Percentiles rank a stretch among this genome's conserved stretches.
phyloP scores from a whole-genome alignment of 2,329 filamentous ascomycete species.

The Ophiostoma sp. region DNA sequence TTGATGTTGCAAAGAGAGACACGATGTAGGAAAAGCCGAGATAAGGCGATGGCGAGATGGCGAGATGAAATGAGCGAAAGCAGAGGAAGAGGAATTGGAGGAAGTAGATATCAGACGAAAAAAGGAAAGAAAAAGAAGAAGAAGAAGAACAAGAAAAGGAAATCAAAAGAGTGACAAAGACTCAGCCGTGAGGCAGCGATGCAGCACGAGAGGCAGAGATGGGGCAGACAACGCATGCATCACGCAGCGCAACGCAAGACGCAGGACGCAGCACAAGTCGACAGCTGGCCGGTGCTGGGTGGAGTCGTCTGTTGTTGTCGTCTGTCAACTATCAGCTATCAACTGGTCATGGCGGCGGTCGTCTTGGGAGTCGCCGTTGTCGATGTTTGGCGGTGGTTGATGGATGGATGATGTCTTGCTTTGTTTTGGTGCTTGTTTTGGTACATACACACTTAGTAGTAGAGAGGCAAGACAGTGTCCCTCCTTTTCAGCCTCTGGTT shows the following conservation, averaged over 20 bases:
- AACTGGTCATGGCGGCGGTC: neutral
- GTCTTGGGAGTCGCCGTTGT: neutral
- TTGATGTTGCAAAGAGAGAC: neutral
- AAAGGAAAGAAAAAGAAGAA: neutral
- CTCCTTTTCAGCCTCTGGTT: neutral
- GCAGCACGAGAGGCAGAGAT: slow-evolving; percentile 6
- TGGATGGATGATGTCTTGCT: neutral
- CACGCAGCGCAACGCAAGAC: slow-evolving; percentile 18
- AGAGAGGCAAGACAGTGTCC: neutral
- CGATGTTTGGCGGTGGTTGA: neutral
- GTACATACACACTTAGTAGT: neutral
- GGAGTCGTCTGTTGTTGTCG: neutral
- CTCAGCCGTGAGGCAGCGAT: slow-evolving; percentile 17
- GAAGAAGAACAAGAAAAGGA: neutral
- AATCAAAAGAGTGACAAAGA: slow-evolving; percentile 4
- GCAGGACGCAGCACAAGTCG: slow-evolving; percentile 8
- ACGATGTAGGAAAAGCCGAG: slow-evolving; percentile 10
- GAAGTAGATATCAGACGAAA: neutral
- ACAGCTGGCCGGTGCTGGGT: slow-evolving; percentile 15
- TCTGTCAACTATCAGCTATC: neutral
- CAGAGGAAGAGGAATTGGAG: neutral
- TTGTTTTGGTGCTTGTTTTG: neutral
- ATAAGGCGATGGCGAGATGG: slow-evolving; percentile 4
- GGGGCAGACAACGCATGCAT: slow-evolving; percentile 20
- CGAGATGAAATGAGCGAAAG: neutral